Conservation (phyloP, 345 rosid genomes). For the Populus alba region DNA sequence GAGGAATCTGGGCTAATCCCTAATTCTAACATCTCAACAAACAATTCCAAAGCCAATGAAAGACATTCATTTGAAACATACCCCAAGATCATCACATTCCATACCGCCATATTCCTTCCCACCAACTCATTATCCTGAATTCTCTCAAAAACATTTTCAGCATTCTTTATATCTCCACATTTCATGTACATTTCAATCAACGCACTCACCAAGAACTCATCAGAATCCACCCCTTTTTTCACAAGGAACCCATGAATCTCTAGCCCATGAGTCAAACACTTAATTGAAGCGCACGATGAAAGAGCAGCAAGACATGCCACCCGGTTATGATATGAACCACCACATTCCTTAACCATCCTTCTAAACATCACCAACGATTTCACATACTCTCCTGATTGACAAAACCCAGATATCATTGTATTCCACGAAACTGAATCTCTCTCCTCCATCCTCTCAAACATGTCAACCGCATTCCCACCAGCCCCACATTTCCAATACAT, state of each 20-base stretch:
- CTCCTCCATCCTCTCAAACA: slow-evolving; percentile 37
- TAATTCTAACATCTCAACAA: slow-evolving; percentile 34
- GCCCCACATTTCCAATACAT: slow-evolving; percentile 34
- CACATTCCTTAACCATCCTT: slow-evolving; percentile 26
- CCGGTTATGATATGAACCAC: slow-evolving; percentile 16
- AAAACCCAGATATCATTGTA: slow-evolving; percentile 40
- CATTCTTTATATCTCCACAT: slow-evolving; percentile 35
- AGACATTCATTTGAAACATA: slow-evolving; percentile 33
- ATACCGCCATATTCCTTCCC: slow-evolving; percentile 31
- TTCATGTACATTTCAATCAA: slow-evolving; percentile 49
- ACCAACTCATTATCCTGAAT: slow-evolving; percentile 12
- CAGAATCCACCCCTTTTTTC: slow-evolving; percentile 28
- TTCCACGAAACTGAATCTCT: slow-evolving; percentile 46
- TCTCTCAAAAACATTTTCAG: slow-evolving; percentile 29
- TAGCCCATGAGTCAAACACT: slow-evolving; percentile 30
- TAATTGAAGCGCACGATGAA: slow-evolving; percentile 34
- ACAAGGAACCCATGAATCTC: slow-evolving; percentile 40
- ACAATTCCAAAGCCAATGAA: slow-evolving; percentile 28
- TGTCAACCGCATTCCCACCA: slow-evolving; percentile 20
- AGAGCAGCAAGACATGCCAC: slow-evolving; percentile 38
- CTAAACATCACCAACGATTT: slow-evolving; percentile 29
- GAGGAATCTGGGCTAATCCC: slow-evolving; percentile 39
- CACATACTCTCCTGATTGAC: slow-evolving; percentile 19
- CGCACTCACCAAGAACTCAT: slow-evolving; percentile 37
- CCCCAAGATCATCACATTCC: slow-evolving; percentile 50